A percentile compares a stretch with the other conserved stretches of the same genome.
phyloP scores from a whole-genome alignment of 805 yeast genomes.

The Wickerhamomyces chambardii region DNA sequence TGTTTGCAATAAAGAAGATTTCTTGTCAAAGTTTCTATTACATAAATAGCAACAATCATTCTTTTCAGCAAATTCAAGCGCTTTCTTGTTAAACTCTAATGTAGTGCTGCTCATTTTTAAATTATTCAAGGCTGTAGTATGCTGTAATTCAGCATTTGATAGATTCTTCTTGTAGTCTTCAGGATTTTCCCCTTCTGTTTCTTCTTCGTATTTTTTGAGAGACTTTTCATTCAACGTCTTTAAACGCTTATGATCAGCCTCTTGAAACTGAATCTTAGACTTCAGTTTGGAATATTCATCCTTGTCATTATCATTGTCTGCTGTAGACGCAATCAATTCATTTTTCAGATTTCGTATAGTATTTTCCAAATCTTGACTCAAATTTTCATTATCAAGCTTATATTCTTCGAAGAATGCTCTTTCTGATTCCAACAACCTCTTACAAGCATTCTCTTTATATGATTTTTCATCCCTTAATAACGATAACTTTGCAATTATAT shows the following conservation, averaged over 20 bases:
- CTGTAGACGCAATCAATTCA: background rate
- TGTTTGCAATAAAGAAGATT: slow-evolving; percentile 12
- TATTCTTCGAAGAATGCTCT: slow-evolving; percentile 11
- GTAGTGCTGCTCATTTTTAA: slow-evolving; percentile 64
- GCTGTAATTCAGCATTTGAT: slow-evolving; percentile 51
- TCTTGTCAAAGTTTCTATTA: slow-evolving; percentile 48
- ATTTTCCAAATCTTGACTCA: slow-evolving; percentile 6
- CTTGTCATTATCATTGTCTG: slow-evolving; percentile 6
- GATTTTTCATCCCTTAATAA: slow-evolving; percentile 31
- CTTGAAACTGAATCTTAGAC: slow-evolving; percentile 9
- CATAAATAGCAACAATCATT: slow-evolving; percentile 66
- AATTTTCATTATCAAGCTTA: slow-evolving; percentile 8
- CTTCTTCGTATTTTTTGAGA: slow-evolving; percentile 5
- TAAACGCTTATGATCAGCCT: slow-evolving; percentile 2
- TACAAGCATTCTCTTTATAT: slow-evolving; percentile 20
- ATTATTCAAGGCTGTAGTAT: slow-evolving; percentile 52
- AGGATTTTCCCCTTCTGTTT: slow-evolving; percentile 27
- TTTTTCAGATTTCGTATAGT: too few species aligned
- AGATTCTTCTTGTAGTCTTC: slow-evolving; percentile 41
- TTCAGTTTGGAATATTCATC: slow-evolving; percentile 12
- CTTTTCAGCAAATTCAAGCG: slow-evolving; percentile 50
- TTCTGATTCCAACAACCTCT: slow-evolving; percentile 19
- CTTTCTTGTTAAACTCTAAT: slow-evolving; percentile 58
- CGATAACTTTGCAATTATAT: slow-evolving; percentile 42
- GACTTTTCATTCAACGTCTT: slow-evolving; percentile 5